These are phyloP conservation scores for Solanum hybrid DNA, from an alignment of 305 asterid species.

Conservation along the genomic window DNA sequence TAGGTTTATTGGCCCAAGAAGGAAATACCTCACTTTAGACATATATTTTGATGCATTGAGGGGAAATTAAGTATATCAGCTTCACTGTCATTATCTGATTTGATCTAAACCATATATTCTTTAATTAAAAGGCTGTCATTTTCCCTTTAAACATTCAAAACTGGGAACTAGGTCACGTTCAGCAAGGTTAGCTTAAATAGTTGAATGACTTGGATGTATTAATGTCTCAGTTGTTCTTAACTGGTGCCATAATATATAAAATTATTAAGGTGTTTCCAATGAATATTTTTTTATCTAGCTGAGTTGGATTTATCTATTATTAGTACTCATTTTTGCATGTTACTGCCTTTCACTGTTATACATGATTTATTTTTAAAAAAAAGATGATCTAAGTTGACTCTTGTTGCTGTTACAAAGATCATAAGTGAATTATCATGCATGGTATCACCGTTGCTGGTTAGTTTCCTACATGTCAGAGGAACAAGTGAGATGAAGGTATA, in stretches of 20 bases:
- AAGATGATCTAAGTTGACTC: not conserved
- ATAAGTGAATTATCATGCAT: conserved; percentile 94
- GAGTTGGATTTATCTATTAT: not conserved
- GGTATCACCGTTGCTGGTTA: conserved; percentile 96
- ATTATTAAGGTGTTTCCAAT: too few species aligned
- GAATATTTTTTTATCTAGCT: not conserved
- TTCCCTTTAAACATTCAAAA: too few species aligned
- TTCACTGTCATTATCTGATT: too few species aligned
- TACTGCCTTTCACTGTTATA: not conserved
- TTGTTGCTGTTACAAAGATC: conserved; percentile 44
- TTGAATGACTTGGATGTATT: not conserved
- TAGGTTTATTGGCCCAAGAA: too few species aligned
- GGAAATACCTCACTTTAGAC: too few species aligned
- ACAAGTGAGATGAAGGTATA: conserved; percentile 72
- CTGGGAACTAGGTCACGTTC: not conserved
- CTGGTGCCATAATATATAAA: not conserved
- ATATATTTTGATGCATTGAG: too few species aligned
- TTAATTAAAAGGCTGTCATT: too few species aligned
- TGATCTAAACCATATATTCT: too few species aligned
- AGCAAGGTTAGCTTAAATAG: not conserved
- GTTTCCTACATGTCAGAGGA: conserved; percentile 67
- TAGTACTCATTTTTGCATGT: not conserved
- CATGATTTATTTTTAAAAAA: not conserved
- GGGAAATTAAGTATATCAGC: too few species aligned
- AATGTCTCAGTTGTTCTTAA: not conserved